A percentile compares a stretch with the other conserved stretches of the same genome.
Evolutionary conservation across 2,329 filamentous ascomycete genomes (phyloP).

Genomic region (Dothistroma septosporum): DNA sequence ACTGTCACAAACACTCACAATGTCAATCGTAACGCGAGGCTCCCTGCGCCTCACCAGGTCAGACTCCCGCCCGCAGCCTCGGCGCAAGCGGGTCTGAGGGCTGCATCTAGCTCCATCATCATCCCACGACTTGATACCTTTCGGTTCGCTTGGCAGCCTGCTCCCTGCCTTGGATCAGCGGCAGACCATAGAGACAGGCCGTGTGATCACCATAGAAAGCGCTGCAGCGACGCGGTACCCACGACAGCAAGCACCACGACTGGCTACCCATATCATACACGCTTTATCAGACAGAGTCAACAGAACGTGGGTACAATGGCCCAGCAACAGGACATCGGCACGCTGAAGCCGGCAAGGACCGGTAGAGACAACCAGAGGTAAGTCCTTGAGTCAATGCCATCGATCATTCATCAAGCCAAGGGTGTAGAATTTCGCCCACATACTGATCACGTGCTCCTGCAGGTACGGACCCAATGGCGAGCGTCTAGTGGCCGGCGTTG

Average conservation of each 20-base stretch:
- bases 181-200: conserved; percentile 3
- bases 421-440: not conserved
- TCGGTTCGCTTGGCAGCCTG: conserved; percentile 16
- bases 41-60: conserved; percentile 39
- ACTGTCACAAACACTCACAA: conserved; percentile 22
- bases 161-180: conserved; percentile 12
- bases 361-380: conserved; percentile 72
- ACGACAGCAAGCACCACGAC: not conserved
- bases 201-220: conserved; percentile 15
- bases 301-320: conserved; percentile 38
- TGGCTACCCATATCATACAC: conserved; percentile 17
- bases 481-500: conserved; percentile 89
- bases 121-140: conserved; percentile 30
- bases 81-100: conserved; percentile 49
- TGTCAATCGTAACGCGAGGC: conserved; percentile 29
- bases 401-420: not conserved
- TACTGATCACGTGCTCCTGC: conserved; percentile 14
- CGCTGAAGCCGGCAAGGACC: conserved; percentile 62
- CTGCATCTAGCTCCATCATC: conserved; percentile 14
- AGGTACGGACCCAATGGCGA: conserved; percentile 92
- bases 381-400: not conserved
- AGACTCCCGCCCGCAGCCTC: conserved; percentile 45
- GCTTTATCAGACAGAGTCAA: conserved; percentile 18
- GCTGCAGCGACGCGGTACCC: not conserved
- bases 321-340: conserved; percentile 38